Percentiles rank a stretch among this genome's conserved stretches.
Conservation (phyloP, 305 asterid genomes). For the Fraxinus albicans region DNA sequence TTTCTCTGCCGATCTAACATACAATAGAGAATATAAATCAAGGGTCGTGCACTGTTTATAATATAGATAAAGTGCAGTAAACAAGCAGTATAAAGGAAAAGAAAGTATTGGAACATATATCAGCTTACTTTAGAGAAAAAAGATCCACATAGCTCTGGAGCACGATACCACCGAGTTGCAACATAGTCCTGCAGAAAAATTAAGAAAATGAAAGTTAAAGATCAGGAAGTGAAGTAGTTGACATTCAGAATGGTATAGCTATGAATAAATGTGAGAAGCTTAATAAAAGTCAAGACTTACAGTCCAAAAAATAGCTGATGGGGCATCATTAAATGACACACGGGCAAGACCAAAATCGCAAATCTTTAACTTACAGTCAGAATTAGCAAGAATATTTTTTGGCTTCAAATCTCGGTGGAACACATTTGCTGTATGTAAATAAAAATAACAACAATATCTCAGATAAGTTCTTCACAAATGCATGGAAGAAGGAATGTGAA, state of each 20-base stretch:
- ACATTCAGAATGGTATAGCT: not conserved
- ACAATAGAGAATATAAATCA: not conserved
- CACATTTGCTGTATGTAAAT: conserved; percentile 17
- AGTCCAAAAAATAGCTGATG: conserved; percentile 25
- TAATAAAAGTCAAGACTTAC: conserved; percentile 1
- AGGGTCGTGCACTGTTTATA: not conserved
- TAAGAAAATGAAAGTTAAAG: not conserved
- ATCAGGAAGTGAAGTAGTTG: not conserved
- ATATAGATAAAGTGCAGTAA: not conserved
- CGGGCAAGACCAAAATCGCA: conserved; percentile 27
- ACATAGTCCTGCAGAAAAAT: conserved; percentile 31
- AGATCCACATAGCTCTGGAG: conserved; percentile 40
- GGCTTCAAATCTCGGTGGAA: conserved; percentile 25
- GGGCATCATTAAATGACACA: conserved; percentile 28
- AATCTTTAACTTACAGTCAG: conserved; percentile 23
- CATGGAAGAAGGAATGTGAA: not conserved
- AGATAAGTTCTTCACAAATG: not conserved
- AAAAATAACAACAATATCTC: not conserved
- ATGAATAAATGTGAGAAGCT: not conserved
- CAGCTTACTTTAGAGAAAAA: conserved; percentile 36
- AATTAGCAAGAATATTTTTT: conserved; percentile 22
- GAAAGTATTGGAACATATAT: not conserved
- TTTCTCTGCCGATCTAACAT: not conserved
- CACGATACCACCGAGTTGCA: conserved; percentile 42
- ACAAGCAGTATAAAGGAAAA: not conserved